Base-by-base conservation (phyloP, 1,284 basidiomycete species). In the Fistulina hepatica region DNA sequence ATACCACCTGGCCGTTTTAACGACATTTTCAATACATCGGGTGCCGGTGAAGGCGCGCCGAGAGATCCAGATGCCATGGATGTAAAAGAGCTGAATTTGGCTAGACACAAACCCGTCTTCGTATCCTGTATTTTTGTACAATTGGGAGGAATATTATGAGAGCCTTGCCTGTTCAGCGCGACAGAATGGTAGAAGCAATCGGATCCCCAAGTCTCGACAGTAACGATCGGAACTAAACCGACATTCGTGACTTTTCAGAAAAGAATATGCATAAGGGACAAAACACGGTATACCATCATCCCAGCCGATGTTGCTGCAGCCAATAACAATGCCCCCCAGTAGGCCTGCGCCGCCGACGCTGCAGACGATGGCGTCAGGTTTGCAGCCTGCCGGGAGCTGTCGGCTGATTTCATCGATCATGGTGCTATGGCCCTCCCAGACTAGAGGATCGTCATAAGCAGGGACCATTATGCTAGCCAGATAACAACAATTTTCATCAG, bases 331-430 rank as follows among this genome's bases (percentile, higher is more conserved):
- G 0, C 82, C 81, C 11, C 75, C 78, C 3, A 81, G 56, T 2
- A 85, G 58, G 1, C 82, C 81, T 1, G 67, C 81, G 0, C 82
- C 81, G 19, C 82, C 82, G 7, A 84, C 79, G 39, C 76, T 77
- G 47, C 82, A 84, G 44, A 85, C 71, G 30, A 85, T 75, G 1
- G 78, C 80, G 44, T 77, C 71, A 3, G 82, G 82, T 47, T 67
- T 71, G n/a, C n/a, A n/a, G n/a, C n/a, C n/a, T 28, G 45, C 44
- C 3, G 57, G 55, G 2, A 83, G 56, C 46, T 82, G 77, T 11
- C 50, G 46, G 12, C 61, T 53, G 33, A 81, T 72, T 50, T 85
- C 82, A 11, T 60, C 50, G 19, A 85, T 59, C 65, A 84, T 76
- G 13, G 78, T 77, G 12, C 71, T 65, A 51, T 85, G 79, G 1